These are phyloP conservation scores for Paecilomyces sp. DNA, from an alignment of 2,329 filamentous ascomycete species.

Conservation along the genomic window DNA sequence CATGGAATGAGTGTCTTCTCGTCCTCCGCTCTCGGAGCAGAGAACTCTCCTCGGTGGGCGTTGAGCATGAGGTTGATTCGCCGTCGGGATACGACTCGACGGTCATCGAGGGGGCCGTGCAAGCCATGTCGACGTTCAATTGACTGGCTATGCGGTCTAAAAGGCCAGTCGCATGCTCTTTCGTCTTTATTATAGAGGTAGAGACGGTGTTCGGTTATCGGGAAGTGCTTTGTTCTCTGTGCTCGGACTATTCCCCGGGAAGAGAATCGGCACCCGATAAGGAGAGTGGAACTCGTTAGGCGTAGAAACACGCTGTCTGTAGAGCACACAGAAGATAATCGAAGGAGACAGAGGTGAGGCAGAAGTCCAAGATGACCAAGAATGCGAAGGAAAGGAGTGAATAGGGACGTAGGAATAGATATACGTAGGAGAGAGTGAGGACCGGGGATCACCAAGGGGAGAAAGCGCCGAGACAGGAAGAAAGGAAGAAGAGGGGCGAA, in stretches of 20 bases:
- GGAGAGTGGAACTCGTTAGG: background rate
- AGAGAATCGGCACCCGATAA: background rate
- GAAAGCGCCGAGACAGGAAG: constrained; percentile 1
- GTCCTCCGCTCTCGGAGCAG: constrained; percentile 30
- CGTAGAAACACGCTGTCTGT: background rate
- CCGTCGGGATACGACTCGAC: constrained; percentile 27
- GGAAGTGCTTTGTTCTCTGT: background rate
- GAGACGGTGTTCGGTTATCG: background rate
- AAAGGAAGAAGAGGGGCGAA: constrained; percentile 3
- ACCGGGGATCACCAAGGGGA: background rate
- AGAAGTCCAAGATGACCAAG: background rate
- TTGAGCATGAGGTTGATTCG: constrained; percentile 18
- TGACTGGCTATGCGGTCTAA: background rate
- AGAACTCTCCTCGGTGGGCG: constrained; percentile 23
- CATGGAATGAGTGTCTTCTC: constrained; percentile 40
- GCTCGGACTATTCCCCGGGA: background rate
- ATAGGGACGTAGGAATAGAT: constrained; percentile 3
- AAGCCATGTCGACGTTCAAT: constrained; percentile 25
- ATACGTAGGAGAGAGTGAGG: constrained; percentile 2
- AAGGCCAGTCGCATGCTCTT: background rate
- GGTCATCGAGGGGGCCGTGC: constrained; percentile 32
- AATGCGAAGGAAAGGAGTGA: background rate
- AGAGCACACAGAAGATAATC: background rate
- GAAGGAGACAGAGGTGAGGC: background rate
- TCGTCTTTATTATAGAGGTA: background rate